Evolutionary conservation across 75 land plant genomes (phyloP).

Genomic region (Pseudotsuga menziesii): DNA sequence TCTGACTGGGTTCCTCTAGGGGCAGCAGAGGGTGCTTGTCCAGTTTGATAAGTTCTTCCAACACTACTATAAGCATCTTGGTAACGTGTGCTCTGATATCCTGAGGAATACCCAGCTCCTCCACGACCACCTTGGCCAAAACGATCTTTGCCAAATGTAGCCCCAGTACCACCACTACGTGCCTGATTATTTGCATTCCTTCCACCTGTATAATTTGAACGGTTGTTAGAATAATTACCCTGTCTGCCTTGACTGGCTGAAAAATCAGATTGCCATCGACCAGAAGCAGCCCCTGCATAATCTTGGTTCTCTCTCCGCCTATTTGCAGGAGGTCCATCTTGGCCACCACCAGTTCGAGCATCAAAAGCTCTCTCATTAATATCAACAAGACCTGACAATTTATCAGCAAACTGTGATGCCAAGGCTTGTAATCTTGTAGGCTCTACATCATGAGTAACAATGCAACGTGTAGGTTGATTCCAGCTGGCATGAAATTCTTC

Average conservation of each 20-base stretch:
- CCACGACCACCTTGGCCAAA: slow-evolving; percentile 15
- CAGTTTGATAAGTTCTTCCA: slow-evolving; percentile 50
- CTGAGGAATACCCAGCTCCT: slow-evolving; percentile 21
- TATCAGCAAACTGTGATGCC: slow-evolving; percentile 72
- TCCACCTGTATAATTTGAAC: slow-evolving; percentile 23
- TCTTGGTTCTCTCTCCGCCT: slow-evolving; percentile 72
- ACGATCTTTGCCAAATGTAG: slow-evolving; percentile 2
- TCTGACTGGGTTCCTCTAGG: slow-evolving; percentile 13
- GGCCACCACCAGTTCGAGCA: slow-evolving; percentile 59
- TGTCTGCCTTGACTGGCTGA: slow-evolving; percentile 31
- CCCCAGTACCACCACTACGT: slow-evolving; percentile 17
- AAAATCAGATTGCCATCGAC: slow-evolving; percentile 45
- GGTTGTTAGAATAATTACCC: slow-evolving; percentile 22
- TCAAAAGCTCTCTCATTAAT: slow-evolving; percentile 81
- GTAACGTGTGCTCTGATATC: too few relatives aligned
- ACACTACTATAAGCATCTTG: slow-evolving; percentile 32
- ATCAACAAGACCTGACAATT: slow-evolving; percentile 67
- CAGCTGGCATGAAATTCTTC: slow-evolving; percentile 91
- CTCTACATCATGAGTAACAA: slow-evolving; percentile 72
- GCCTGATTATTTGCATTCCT: slow-evolving; percentile 6
- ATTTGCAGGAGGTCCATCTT: slow-evolving; percentile 8
- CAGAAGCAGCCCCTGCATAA: slow-evolving; percentile 42
- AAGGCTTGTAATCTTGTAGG: slow-evolving; percentile 73
- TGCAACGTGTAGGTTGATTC: slow-evolving; percentile 78
- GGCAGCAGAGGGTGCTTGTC: too few relatives aligned